Percentiles rank a stretch among this genome's conserved stretches.
Conservation (phyloP, 352 stramenopile species). For the Phytopythium vexans region DNA sequence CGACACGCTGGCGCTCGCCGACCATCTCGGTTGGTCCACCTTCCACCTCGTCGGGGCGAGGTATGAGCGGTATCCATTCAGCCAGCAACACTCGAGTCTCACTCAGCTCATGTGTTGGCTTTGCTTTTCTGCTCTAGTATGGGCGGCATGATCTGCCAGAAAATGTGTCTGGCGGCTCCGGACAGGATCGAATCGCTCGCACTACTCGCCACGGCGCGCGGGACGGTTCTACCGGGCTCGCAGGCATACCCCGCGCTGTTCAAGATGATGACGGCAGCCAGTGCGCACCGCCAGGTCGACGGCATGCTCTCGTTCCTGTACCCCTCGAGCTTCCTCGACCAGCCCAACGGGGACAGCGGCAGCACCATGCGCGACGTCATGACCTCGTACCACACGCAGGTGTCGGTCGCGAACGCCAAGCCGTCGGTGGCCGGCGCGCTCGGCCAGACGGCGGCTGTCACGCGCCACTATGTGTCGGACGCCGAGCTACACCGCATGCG, state of each 20-base stretch:
- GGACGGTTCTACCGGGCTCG: constrained; percentile 10
- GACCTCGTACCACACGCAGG: constrained; percentile 27
- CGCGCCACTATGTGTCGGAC: constrained; percentile 25
- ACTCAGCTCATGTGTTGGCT: neutral
- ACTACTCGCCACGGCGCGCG: constrained; percentile 25
- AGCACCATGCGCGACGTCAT: constrained; percentile 34
- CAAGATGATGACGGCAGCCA: constrained; percentile 30
- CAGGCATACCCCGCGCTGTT: constrained; percentile 18
- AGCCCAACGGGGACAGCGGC: constrained; percentile 16
- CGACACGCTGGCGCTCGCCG: constrained; percentile 32
- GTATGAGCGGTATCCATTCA: constrained; percentile 2
- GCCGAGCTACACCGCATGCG: constrained; percentile 30
- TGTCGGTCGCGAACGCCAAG: constrained; percentile 11
- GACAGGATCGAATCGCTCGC: constrained; percentile 24
- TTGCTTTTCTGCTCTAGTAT: constrained; percentile 6
- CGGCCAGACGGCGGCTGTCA: constrained; percentile 23
- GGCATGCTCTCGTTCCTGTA: constrained; percentile 50
- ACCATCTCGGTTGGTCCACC: constrained; percentile 27
- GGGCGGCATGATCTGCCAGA: constrained; percentile 34
- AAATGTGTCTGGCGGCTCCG: constrained; percentile 19
- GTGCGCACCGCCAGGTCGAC: constrained; percentile 29
- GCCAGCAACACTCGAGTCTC: neutral
- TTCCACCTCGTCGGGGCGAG: constrained; percentile 34
- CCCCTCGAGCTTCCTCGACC: constrained; percentile 30
- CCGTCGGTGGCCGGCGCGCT: constrained; percentile 12